Conservation (phyloP, 169 alveolate species). For the Babesia sp. region DNA sequence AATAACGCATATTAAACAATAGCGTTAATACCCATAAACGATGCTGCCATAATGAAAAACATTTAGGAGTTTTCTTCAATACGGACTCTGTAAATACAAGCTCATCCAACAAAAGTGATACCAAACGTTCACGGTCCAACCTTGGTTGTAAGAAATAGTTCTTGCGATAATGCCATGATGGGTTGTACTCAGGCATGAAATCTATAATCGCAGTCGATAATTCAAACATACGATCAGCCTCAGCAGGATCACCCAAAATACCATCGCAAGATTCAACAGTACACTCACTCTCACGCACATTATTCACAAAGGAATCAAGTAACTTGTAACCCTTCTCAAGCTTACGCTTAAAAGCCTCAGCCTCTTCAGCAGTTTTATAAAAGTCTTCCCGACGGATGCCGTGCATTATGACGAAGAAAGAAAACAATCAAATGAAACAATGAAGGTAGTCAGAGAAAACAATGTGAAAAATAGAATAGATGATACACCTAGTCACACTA, state of each 20-base stretch:
- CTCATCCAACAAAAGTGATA: conserved; percentile 19
- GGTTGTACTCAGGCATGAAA: conserved; percentile 66
- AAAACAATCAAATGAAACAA: background rate
- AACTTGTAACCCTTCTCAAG: conserved; percentile 52
- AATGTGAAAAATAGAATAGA: too few relatives aligned
- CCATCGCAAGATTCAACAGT: background rate
- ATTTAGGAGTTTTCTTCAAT: conserved; percentile 53
- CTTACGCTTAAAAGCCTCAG: conserved; percentile 12
- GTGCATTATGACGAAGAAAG: conserved; percentile 25
- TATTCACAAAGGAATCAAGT: conserved; percentile 48
- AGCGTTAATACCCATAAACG: conserved; percentile 44
- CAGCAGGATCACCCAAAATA: conserved; percentile 1
- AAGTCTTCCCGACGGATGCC: conserved; percentile 51
- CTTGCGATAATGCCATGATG: conserved; percentile 67
- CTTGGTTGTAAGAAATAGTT: conserved; percentile 23
- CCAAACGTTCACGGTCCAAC: background rate
- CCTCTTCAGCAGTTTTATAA: conserved; percentile 66
- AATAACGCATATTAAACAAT: conserved; percentile 24
- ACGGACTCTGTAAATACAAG: conserved; percentile 10
- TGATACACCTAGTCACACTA: too few relatives aligned
- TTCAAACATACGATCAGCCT: conserved; percentile 48
- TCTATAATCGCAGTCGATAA: conserved; percentile 55
- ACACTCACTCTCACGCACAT: conserved; percentile 22
- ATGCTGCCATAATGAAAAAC: conserved; percentile 66
- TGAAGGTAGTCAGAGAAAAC: background rate